These are phyloP conservation scores for Talaromyces proteolyticus DNA, from an alignment of 495 filamentous ascomycete species.

Conservation along the genomic window DNA sequence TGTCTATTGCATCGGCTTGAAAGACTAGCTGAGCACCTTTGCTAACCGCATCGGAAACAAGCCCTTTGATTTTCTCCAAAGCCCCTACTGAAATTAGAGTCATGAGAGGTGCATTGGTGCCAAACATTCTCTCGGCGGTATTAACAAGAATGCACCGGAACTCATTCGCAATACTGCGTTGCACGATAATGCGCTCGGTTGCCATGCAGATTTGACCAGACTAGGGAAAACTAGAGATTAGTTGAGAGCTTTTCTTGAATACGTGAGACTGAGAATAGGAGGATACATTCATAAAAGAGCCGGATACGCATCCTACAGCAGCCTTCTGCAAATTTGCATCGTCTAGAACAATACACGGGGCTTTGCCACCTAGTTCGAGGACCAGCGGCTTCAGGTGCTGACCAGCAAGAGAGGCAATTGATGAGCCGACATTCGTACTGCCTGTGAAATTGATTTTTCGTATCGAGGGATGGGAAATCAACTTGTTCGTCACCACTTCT, in stretches of 20 bases:
- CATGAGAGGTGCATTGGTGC: conserved; percentile 39
- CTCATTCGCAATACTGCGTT: conserved; percentile 55
- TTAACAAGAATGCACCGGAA: too few relatives aligned
- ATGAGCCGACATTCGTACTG: conserved; percentile 47
- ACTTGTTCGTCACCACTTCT: conserved; percentile 44
- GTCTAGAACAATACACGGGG: conserved; percentile 50
- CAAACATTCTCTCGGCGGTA: conserved; percentile 48
- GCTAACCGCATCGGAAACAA: too few relatives aligned
- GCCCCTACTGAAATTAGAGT: too few relatives aligned
- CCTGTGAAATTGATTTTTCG: conserved; percentile 61
- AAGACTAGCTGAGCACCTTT: too few relatives aligned
- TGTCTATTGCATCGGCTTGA: conserved; percentile 52
- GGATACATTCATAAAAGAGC: conserved; percentile 42
- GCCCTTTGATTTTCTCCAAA: too few relatives aligned
- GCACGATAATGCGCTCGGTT: conserved; percentile 82
- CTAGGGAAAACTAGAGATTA: neutral
- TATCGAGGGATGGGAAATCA: conserved; percentile 50
- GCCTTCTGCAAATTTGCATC: conserved; percentile 54
- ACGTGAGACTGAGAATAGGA: neutral
- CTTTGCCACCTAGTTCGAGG: conserved; percentile 58
- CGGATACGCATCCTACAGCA: conserved; percentile 41
- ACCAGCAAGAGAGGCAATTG: conserved; percentile 49
- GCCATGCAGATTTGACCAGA: conserved; percentile 89
- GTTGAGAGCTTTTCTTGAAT: neutral
- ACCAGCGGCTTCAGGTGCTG: conserved; percentile 52